These are phyloP conservation scores for Acer saccharum DNA, from an alignment of 345 rosid species.

Conservation along the genomic window DNA sequence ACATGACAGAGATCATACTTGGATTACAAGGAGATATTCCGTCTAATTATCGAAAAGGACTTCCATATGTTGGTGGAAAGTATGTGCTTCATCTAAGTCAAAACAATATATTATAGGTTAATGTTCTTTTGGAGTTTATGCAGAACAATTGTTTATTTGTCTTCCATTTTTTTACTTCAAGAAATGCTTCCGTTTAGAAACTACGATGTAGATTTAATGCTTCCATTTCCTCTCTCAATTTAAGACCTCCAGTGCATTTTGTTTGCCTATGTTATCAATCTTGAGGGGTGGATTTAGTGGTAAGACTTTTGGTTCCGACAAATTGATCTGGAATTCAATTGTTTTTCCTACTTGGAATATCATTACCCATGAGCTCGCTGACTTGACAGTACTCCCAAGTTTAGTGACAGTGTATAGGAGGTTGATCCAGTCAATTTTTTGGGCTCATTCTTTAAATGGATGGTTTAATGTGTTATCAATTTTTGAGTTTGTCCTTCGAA, in stretches of 20 bases:
- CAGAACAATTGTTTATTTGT: neutral
- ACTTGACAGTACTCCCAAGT: neutral
- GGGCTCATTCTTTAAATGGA: neutral
- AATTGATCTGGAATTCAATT: neutral
- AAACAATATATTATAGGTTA: neutral
- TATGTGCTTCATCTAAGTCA: slow-evolving; percentile 37
- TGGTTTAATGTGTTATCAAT: neutral
- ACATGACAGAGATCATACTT: slow-evolving; percentile 79
- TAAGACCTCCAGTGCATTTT: slow-evolving; percentile 1
- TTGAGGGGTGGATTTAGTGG: neutral
- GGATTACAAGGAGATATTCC: slow-evolving; percentile 96
- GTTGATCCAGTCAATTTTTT: neutral
- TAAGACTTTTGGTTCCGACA: too few relatives aligned
- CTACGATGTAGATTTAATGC: neutral
- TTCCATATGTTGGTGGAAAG: slow-evolving; percentile 92
- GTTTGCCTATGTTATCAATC: neutral
- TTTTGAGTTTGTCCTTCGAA: neutral
- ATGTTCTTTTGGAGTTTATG: slow-evolving; percentile 2
- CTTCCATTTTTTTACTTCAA: neutral
- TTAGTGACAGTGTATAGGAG: neutral
- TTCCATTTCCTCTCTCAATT: slow-evolving; percentile 1
- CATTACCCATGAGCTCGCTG: neutral
- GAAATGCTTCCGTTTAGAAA: neutral
- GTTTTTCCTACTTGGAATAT: neutral
- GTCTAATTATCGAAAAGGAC: slow-evolving; percentile 51